Conservation (phyloP, 371 early-diverging fungal genomes). For the Nematocida sp. region DNA sequence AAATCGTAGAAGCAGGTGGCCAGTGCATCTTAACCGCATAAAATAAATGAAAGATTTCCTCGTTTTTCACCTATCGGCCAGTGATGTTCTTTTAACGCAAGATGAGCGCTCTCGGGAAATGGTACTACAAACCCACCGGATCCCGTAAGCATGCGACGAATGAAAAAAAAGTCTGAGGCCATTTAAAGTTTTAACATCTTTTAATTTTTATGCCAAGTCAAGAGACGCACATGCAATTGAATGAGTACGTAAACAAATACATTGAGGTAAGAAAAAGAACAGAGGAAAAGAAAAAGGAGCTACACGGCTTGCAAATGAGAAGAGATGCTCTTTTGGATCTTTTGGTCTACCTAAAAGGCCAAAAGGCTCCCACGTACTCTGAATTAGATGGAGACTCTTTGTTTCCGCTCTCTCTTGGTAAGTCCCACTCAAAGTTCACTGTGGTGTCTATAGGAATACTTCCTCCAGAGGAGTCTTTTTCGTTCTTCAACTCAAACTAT, state of each 20-base stretch:
- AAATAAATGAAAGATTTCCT: too few relatives aligned
- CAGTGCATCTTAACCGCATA: constrained; percentile 69
- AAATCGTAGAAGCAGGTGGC: constrained; percentile 96
- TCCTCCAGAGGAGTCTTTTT: constrained; percentile 46
- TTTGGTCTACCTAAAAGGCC: constrained; percentile 39
- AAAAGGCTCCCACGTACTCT: neutral
- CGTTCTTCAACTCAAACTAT: constrained; percentile 48
- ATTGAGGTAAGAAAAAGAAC: constrained; percentile 39
- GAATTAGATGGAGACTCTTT: constrained; percentile 8
- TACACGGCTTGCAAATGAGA: constrained; percentile 33
- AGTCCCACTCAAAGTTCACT: constrained; percentile 37
- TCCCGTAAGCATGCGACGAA: too few relatives aligned
- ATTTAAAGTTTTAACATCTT: neutral
- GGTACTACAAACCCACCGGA: too few relatives aligned
- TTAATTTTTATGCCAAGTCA: neutral
- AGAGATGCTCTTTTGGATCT: constrained; percentile 51
- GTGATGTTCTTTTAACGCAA: too few relatives aligned
- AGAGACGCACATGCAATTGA: constrained; percentile 10
- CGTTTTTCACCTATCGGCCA: neutral
- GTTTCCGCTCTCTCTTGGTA: constrained; percentile 41
- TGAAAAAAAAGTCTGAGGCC: neutral
- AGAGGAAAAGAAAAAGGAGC: constrained; percentile 42
- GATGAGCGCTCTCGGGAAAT: too few relatives aligned
- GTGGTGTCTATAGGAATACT: constrained; percentile 53
- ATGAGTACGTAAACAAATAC: constrained; percentile 36